A percentile compares a stretch with the other conserved stretches of the same genome.
Conservation (phyloP, 371 early-diverging fungal species). For the Funneliformis caledonium region DNA sequence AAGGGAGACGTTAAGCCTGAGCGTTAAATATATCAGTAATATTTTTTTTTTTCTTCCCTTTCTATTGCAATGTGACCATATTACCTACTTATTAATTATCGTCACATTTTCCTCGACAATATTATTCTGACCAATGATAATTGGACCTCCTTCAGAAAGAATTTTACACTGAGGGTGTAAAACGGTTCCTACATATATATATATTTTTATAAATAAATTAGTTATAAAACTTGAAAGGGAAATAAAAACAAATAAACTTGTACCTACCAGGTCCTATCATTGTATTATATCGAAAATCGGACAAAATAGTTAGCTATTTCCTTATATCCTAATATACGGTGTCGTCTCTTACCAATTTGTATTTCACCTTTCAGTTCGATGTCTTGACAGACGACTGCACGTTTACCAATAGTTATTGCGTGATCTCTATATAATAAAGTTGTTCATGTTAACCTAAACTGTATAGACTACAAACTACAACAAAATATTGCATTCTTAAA, state of each 20-base stretch:
- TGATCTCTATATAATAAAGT: neutral
- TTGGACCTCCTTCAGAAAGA: slow-evolving; percentile 71
- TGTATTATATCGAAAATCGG: neutral
- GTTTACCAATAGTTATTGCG: slow-evolving; percentile 7
- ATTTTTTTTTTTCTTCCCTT: neutral
- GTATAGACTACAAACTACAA: no score
- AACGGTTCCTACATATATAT: slow-evolving; percentile 59
- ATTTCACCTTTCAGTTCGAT: slow-evolving; percentile 66
- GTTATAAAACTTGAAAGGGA: neutral
- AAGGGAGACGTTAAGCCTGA: no score
- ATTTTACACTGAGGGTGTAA: slow-evolving; percentile 78
- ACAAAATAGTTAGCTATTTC: neutral
- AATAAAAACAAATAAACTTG: neutral
- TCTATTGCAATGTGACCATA: neutral
- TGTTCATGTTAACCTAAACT: no score
- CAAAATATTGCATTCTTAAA: no score
- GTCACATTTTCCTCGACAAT: slow-evolving; percentile 76
- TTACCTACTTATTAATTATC: slow-evolving; percentile 72
- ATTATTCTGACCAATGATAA: slow-evolving; percentile 74
- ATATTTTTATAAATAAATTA: neutral
- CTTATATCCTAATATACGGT: neutral
- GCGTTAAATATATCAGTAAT: no score
- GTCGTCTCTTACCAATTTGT: slow-evolving; percentile 55
- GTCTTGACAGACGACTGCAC: slow-evolving; percentile 69
- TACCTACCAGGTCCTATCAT: slow-evolving; percentile 23